A percentile compares a stretch with the other conserved stretches of the same genome.
These are phyloP conservation scores for Citrus cavaleriei DNA, from an alignment of 345 rosid species.

Conservation along the genomic window DNA sequence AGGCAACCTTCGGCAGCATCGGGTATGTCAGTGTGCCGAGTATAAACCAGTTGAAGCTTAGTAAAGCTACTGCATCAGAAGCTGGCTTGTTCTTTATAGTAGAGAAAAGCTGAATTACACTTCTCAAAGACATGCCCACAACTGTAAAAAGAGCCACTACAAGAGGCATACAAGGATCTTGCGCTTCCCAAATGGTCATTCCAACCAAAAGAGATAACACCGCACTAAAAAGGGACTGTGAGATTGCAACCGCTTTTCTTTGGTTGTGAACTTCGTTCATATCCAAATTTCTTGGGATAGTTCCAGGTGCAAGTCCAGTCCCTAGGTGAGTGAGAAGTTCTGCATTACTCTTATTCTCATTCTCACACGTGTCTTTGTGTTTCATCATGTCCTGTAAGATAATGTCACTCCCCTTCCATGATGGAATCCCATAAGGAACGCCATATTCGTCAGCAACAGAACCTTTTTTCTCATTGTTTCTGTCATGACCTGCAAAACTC, in stretches of 20 bases:
- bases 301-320: constrained; percentile 16
- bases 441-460: constrained; percentile 18
- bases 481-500: constrained; percentile 26
- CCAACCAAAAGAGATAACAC: constrained; percentile 61
- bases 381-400: constrained; percentile 12
- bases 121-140: constrained; percentile 67
- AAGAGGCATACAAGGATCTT: constrained; percentile 70
- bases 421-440: constrained; percentile 8
- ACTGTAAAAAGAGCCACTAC: constrained; percentile 72
- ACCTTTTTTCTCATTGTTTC: constrained; percentile 8
- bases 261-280: constrained; percentile 19
- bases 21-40: constrained; percentile 77
- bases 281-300: constrained; percentile 23
- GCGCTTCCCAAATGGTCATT: constrained; percentile 55
- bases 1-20: constrained; percentile 49
- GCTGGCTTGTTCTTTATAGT: constrained; percentile 61
- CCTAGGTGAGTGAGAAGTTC: constrained; percentile 10
- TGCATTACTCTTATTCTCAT: constrained; percentile 15
- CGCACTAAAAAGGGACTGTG: constrained; percentile 59
- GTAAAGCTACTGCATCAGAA: constrained; percentile 69
- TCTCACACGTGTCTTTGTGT: constrained; percentile 21
- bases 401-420: constrained; percentile 21
- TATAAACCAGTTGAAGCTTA: constrained; percentile 84
- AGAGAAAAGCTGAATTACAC: constrained; percentile 65
- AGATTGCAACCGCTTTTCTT: constrained; percentile 48